These are phyloP conservation scores for Cicer judaicum DNA, from an alignment of 306 rosid species.

Conservation along the genomic window DNA sequence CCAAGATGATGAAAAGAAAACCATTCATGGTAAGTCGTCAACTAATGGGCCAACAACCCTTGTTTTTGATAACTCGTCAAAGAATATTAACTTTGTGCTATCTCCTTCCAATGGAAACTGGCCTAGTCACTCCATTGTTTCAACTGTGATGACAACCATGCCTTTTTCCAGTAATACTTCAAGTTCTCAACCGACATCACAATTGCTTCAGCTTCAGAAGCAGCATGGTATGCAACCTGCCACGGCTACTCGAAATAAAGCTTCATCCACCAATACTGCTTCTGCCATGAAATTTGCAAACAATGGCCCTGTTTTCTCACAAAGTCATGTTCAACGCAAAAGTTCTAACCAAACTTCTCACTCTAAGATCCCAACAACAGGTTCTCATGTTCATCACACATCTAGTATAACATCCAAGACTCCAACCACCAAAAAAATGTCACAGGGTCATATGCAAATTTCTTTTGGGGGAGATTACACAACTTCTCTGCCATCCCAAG, in stretches of 20 bases:
- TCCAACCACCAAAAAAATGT: slow-evolving; percentile 44
- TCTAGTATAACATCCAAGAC: slow-evolving; percentile 41
- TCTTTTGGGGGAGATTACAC: slow-evolving; percentile 66
- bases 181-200: slow-evolving; percentile 59
- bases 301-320: slow-evolving; percentile 53
- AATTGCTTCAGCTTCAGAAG: slow-evolving; percentile 57
- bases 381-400: slow-evolving; percentile 47
- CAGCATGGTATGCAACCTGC: slow-evolving; percentile 55
- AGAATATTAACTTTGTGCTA: slow-evolving; percentile 63
- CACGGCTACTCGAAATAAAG: slow-evolving; percentile 41
- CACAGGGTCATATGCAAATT: slow-evolving; percentile 65
- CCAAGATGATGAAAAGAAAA: slow-evolving; percentile 58
- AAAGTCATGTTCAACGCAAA: slow-evolving; percentile 49
- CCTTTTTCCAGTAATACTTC: slow-evolving; percentile 53
- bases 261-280: slow-evolving; percentile 40
- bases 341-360: slow-evolving; percentile 54
- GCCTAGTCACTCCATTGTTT: slow-evolving; percentile 53
- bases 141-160: slow-evolving; percentile 46
- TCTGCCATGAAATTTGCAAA: slow-evolving; percentile 51
- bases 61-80: slow-evolving; percentile 69
- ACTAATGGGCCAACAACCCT: slow-evolving; percentile 62
- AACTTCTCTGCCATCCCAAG: slow-evolving; percentile 46
- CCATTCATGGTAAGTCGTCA: slow-evolving; percentile 53
- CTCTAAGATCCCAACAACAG: slow-evolving; percentile 45
- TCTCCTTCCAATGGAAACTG: slow-evolving; percentile 55